Evolutionary conservation across 495 filamentous ascomycete genomes (phyloP).

Genomic region (Cercophora newfieldiana): DNA sequence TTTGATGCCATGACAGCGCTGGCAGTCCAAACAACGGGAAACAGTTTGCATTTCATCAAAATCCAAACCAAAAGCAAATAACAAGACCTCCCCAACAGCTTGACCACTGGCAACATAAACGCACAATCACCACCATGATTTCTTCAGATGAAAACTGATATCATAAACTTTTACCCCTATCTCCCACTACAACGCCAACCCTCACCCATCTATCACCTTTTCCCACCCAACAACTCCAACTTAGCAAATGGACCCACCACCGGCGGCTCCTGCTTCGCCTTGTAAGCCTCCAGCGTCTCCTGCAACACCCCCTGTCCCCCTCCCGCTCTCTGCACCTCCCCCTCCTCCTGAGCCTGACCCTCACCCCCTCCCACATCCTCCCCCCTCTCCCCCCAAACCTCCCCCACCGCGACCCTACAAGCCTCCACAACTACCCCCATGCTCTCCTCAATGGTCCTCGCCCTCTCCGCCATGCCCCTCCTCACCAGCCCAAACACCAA

Average conservation of each 20-base stretch:
- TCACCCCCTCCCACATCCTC: constrained; percentile 21
- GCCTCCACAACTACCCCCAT: constrained; percentile 69
- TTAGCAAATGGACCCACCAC: constrained; percentile 49
- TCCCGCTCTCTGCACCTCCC: constrained; percentile 39
- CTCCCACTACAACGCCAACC: background rate
- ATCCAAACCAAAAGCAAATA: too few species aligned
- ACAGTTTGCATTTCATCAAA: too few species aligned
- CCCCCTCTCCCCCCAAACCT: constrained; percentile 61
- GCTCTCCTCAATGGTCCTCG: constrained; percentile 69
- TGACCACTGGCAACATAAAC: too few species aligned
- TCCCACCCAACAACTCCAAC: constrained; percentile 46
- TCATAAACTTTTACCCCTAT: background rate
- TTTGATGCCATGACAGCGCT: too few species aligned
- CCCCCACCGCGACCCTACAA: constrained; percentile 61
- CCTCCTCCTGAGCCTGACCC: constrained; percentile 29
- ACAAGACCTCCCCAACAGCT: too few species aligned
- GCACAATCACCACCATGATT: too few species aligned
- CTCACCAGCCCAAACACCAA: constrained; percentile 74
- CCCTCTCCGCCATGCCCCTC: constrained; percentile 83
- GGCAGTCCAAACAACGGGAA: too few species aligned
- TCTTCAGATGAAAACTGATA: background rate
- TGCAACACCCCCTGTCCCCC: constrained; percentile 54
- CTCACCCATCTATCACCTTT: background rate
- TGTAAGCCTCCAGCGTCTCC: constrained; percentile 49
- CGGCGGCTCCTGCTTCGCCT: constrained; percentile 47